Evolutionary conservation across 208 protist species (phyloP).

Genomic region (Porcisia deanei): DNA sequence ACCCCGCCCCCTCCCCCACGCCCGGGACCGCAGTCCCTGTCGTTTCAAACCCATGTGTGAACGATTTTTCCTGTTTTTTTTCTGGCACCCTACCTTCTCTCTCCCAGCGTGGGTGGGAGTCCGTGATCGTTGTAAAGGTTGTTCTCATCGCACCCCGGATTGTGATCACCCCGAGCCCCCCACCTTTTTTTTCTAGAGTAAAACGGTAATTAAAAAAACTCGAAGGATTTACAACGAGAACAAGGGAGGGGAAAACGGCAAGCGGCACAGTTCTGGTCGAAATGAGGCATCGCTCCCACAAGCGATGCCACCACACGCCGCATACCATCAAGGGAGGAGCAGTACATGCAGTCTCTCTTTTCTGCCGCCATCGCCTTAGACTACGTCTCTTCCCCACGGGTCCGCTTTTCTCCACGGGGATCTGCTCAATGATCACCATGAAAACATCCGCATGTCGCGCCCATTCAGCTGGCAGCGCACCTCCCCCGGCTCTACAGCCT

Average conservation of each 20-base stretch:
- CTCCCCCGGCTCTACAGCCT: neutral
- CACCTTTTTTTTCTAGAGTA: too few species aligned
- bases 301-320: too few species aligned
- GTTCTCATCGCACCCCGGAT: neutral
- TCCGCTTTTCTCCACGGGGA: neutral
- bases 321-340: too few species aligned
- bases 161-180: neutral
- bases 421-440: slow-evolving; percentile 31
- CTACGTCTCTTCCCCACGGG: neutral
- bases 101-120: neutral
- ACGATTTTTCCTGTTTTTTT: neutral
- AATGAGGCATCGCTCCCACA: too few species aligned
- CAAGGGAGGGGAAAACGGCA: too few species aligned
- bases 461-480: slow-evolving; percentile 52
- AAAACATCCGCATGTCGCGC: slow-evolving; percentile 24
- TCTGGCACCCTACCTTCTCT: neutral
- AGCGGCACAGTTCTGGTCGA: too few species aligned
- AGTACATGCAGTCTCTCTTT: too few species aligned
- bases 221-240: too few species aligned
- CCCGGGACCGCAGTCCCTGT: too few species aligned
- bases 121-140: neutral
- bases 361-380: neutral
- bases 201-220: neutral
- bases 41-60: neutral
- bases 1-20: neutral